Conservation (phyloP, 345 rosid species). For the Viola odorata region DNA sequence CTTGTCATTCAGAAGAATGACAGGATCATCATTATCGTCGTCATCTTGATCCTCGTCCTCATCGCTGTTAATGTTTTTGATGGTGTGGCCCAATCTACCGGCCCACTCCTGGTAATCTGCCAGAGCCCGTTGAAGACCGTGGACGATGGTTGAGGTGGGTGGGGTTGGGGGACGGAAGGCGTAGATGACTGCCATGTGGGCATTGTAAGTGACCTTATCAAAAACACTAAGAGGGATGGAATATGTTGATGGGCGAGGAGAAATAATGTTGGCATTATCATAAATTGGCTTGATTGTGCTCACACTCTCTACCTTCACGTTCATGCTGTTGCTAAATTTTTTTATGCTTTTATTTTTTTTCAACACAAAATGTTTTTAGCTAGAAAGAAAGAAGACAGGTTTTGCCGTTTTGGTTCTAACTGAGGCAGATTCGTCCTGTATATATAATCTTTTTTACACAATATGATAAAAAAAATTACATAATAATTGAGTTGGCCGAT, state of each 20-base stretch:
- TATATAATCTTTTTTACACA: too few species aligned
- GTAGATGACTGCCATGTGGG: neutral
- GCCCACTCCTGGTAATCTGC: slow-evolving; percentile 27
- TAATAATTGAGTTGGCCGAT: too few species aligned
- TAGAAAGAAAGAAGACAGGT: too few species aligned
- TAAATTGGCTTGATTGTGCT: neutral
- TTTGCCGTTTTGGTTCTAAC: too few species aligned
- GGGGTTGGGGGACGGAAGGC: neutral
- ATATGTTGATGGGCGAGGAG: neutral
- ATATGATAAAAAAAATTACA: too few species aligned
- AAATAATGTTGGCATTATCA: neutral
- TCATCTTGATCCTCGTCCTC: slow-evolving; percentile 1
- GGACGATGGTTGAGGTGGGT: neutral
- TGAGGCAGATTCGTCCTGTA: too few species aligned
- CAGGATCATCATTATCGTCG: slow-evolving; percentile 16
- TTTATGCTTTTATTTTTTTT: too few species aligned
- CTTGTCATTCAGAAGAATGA: slow-evolving; percentile 22
- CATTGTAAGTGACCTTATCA: slow-evolving; percentile 3
- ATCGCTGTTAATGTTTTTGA: too few species aligned
- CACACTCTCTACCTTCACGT: neutral
- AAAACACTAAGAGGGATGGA: neutral
- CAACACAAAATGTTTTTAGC: neutral
- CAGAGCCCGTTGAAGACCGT: neutral
- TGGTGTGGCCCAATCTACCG: slow-evolving; percentile 12
- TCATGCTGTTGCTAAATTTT: neutral